phyloP scores from a whole-genome alignment of 495 filamentous ascomycete genomes.

The Trichocladium antarcticum region DNA sequence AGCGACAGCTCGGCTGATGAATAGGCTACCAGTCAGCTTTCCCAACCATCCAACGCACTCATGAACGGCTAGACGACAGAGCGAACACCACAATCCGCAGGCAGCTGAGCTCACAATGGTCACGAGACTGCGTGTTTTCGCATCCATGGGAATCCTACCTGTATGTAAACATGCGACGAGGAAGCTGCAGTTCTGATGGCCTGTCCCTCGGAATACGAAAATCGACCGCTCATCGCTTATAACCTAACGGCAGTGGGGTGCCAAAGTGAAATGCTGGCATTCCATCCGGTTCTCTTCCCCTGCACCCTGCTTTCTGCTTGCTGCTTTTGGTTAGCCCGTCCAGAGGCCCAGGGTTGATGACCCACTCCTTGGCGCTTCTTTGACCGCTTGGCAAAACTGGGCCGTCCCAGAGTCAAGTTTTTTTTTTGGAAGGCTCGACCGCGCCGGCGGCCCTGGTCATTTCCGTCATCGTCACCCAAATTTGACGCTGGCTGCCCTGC shows the following conservation, averaged over 20 bases:
- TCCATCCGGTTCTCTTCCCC: neutral
- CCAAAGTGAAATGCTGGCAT: neutral
- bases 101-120: too few species aligned
- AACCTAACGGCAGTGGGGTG: neutral
- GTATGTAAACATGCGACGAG: too few species aligned
- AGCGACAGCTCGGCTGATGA: too few species aligned
- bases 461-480: slow-evolving; percentile 25
- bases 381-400: slow-evolving; percentile 5
- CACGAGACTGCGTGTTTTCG: too few species aligned
- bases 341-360: neutral
- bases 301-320: slow-evolving; percentile 4
- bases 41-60: too few species aligned
- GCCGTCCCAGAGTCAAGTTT: neutral
- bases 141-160: neutral
- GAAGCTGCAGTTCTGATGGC: too few species aligned
- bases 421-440: slow-evolving; percentile 7
- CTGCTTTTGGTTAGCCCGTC: slow-evolving; percentile 6
- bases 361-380: neutral
- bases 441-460: slow-evolving; percentile 19
- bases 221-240: neutral
- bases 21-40: too few species aligned
- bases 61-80: too few species aligned
- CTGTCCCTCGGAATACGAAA: slow-evolving; percentile 4
- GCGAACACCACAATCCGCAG: too few species aligned
- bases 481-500: too few species aligned